Conservation (phyloP, 768 basidiomycete genomes). For the Termitomyces sp. region DNA sequence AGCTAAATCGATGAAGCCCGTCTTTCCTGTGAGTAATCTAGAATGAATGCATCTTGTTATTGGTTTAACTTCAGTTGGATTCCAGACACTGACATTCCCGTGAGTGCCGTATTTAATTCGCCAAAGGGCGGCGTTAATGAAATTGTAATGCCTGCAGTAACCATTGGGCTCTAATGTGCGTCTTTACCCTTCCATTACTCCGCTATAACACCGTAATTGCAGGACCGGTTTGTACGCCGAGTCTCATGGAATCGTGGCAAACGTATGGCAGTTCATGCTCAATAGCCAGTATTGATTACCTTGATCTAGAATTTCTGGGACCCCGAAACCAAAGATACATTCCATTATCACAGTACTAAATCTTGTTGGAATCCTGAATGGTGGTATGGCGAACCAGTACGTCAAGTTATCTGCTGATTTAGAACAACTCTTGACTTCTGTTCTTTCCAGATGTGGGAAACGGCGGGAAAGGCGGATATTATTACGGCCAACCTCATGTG, state of each 20-base stretch:
- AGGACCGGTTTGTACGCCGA: conserved; percentile 91
- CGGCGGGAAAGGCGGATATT: conserved; percentile 65
- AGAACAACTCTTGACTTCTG: not conserved
- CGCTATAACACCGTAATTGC: not conserved
- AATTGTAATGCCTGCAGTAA: conserved; percentile 42
- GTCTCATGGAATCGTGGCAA: conserved; percentile 88
- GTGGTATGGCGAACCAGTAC: conserved; percentile 89
- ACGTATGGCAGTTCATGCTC: conserved; percentile 38
- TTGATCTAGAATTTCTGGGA: conserved; percentile 78
- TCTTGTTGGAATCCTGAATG: conserved; percentile 64
- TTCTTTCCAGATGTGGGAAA: conserved; percentile 80
- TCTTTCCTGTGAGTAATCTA: conserved; percentile 65
- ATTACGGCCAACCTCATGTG: conserved; percentile 90
- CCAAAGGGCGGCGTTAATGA: not conserved
- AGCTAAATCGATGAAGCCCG: conserved; percentile 82
- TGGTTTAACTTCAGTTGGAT: not conserved
- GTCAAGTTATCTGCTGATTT: not conserved
- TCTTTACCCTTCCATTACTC: not conserved
- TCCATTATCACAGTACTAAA: conserved; percentile 62
- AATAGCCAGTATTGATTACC: not conserved
- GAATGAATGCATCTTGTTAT: too few relatives aligned
- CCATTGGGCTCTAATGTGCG: conserved; percentile 84
- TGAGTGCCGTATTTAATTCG: conserved; percentile 31
- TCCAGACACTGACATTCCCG: conserved; percentile 88
- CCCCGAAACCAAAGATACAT: conserved; percentile 52